These are phyloP conservation scores for Sugiyamaella sp. DNA, from an alignment of 1,139 yeast species.

Conservation along the genomic window DNA sequence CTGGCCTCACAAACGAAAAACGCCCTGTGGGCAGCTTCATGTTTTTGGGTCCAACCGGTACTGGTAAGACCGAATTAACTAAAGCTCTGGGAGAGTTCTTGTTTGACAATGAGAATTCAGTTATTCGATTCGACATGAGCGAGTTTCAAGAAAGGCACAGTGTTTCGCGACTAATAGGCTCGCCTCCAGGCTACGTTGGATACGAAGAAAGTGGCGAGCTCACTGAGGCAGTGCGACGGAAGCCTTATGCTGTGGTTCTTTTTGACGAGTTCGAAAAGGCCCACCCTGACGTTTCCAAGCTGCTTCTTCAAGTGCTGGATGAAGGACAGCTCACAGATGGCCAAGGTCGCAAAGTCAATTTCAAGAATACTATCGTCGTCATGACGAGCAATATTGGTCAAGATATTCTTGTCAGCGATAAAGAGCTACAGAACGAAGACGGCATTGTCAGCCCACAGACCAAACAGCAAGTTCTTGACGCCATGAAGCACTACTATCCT, in stretches of 20 bases:
- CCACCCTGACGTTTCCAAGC: conserved; percentile 88
- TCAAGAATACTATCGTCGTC: conserved; percentile 92
- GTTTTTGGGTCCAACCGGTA: conserved; percentile 97
- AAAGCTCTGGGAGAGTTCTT: conserved; percentile 89
- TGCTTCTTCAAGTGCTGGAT: conserved; percentile 86
- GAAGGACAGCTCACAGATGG: conserved; percentile 95
- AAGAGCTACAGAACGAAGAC: conserved; percentile 49
- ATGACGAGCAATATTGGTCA: conserved; percentile 98
- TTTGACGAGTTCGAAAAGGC: conserved; percentile 98
- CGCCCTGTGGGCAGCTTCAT: conserved; percentile 95
- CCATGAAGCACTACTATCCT: conserved; percentile 73
- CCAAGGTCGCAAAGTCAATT: conserved; percentile 91
- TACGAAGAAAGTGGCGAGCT: conserved; percentile 92
- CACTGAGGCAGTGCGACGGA: conserved; percentile 93
- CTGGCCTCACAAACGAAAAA: conserved; percentile 91
- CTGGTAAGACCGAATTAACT: conserved; percentile 95
- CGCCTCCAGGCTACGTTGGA: conserved; percentile 98
- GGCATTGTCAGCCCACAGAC: conserved; percentile 54
- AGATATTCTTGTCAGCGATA: conserved; percentile 74
- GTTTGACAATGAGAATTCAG: conserved; percentile 84
- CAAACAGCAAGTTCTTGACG: conserved; percentile 61
- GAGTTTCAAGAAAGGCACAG: conserved; percentile 96
- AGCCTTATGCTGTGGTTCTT: conserved; percentile 88
- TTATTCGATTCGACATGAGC: conserved; percentile 93
- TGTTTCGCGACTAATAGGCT: conserved; percentile 87